Evolutionary conservation across 2,329 filamentous ascomycete species (phyloP).

Genomic region (Lasiodiplodia gonubiensis): DNA sequence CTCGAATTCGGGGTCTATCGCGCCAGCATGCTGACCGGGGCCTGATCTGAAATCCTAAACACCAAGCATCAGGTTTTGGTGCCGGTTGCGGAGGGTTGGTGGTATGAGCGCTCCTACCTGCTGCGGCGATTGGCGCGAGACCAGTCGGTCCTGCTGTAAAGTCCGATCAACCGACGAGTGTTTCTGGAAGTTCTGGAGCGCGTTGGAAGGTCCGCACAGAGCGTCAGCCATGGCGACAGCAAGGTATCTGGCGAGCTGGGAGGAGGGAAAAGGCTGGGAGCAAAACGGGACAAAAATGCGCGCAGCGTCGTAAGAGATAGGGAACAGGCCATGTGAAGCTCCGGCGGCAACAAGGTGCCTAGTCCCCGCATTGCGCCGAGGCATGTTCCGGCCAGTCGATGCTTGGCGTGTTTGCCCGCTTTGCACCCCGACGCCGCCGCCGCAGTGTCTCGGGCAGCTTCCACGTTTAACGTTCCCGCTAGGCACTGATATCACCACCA

Average conservation of each 20-base stretch:
- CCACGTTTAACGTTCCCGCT: constrained; percentile 27
- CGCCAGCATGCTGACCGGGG: constrained; percentile 58
- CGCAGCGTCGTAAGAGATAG: constrained; percentile 10
- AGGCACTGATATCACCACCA: constrained; percentile 20
- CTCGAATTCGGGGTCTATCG: constrained; percentile 70
- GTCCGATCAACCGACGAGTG: constrained; percentile 72
- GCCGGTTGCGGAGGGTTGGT: neutral
- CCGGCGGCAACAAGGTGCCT: constrained; percentile 22
- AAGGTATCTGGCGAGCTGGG: neutral
- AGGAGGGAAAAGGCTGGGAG: neutral
- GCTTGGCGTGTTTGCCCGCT: constrained; percentile 23
- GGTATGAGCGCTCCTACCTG: constrained; percentile 53
- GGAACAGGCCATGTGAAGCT: constrained; percentile 25
- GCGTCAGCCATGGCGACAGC: constrained; percentile 64
- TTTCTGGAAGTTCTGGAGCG: constrained; percentile 74
- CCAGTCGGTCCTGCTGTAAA: constrained; percentile 73
- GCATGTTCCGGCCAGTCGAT: neutral
- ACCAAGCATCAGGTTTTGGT: constrained; percentile 1
- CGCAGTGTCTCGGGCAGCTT: constrained; percentile 22
- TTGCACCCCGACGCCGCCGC: constrained; percentile 23
- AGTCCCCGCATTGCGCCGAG: constrained; percentile 19
- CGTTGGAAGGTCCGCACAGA: constrained; percentile 76
- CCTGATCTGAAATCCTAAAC: constrained; percentile 66
- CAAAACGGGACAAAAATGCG: neutral
- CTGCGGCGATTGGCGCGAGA: constrained; percentile 58